Evolutionary conservation across 2,329 filamentous ascomycete species (phyloP).

Genomic region (Diplodia seriata): DNA sequence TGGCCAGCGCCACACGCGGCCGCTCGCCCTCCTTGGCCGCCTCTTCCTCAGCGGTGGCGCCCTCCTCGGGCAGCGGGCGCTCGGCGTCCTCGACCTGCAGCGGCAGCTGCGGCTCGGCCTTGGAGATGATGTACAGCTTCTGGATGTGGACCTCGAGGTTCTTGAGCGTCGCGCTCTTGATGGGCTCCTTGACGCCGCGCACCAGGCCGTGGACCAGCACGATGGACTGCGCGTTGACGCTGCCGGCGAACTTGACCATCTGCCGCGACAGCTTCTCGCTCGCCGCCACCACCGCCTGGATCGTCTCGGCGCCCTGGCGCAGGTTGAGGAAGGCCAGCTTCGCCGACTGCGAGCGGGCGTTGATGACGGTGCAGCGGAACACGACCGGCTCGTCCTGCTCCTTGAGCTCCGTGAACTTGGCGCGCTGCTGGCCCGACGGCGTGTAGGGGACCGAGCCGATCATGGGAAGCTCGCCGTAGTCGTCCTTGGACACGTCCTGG

Average conservation of each 20-base stretch:
- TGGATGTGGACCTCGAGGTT: conserved; percentile 86
- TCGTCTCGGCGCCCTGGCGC: conserved; percentile 74
- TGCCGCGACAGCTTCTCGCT: conserved; percentile 71
- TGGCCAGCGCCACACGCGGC: conserved; percentile 81
- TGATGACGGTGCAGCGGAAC: conserved; percentile 83
- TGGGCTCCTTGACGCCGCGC: conserved; percentile 81
- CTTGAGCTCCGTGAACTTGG: conserved; percentile 60
- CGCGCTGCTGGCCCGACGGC: conserved; percentile 61
- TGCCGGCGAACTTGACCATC: conserved; percentile 92
- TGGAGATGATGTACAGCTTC: conserved; percentile 80
- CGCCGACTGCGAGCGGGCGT: conserved; percentile 84
- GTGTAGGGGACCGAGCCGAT: conserved; percentile 60
- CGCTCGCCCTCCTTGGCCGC: conserved; percentile 55
- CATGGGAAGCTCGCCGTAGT: conserved; percentile 76
- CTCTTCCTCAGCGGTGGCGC: conserved; percentile 57
- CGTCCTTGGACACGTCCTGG: conserved; percentile 71
- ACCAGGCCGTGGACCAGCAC: conserved; percentile 82
- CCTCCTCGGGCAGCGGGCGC: conserved; percentile 55
- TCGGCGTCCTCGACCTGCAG: conserved; percentile 64
- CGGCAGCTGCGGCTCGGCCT: conserved; percentile 65
- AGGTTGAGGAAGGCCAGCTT: conserved; percentile 93
- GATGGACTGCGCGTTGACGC: conserved; percentile 79
- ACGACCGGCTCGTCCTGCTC: conserved; percentile 62
- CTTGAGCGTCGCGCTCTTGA: conserved; percentile 84
- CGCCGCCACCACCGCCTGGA: conserved; percentile 80